Conservation (phyloP, 345 rosid genomes). For the rapeseed (Brassica napus) region Da-Ae NC_063452.1:12556001-12556500, state of each 20-base stretch:
- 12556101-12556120: not conserved
- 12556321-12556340: too few relatives aligned
- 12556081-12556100: too few relatives aligned
- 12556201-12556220: not conserved
- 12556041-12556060: too few relatives aligned
- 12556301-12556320: too few relatives aligned
- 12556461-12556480: not conserved
- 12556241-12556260: not conserved
- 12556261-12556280: too few relatives aligned
- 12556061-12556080: too few relatives aligned
- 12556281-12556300: too few relatives aligned
- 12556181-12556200: not conserved
- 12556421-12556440: not conserved
- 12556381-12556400: too few relatives aligned
- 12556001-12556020: too few relatives aligned
- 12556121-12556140: not conserved
- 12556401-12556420: not conserved
- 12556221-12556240: not conserved
- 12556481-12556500: not conserved
- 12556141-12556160: not conserved
- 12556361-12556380: too few relatives aligned
- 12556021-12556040: too few relatives aligned
- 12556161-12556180: not conserved
- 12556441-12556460: not conserved
- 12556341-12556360: too few relatives aligned